A percentile compares a stretch with the other conserved stretches of the same genome.
These are phyloP conservation scores for Eimeria falciformis DNA, from an alignment of 169 alveolate species.

Conservation along the genomic window DNA sequence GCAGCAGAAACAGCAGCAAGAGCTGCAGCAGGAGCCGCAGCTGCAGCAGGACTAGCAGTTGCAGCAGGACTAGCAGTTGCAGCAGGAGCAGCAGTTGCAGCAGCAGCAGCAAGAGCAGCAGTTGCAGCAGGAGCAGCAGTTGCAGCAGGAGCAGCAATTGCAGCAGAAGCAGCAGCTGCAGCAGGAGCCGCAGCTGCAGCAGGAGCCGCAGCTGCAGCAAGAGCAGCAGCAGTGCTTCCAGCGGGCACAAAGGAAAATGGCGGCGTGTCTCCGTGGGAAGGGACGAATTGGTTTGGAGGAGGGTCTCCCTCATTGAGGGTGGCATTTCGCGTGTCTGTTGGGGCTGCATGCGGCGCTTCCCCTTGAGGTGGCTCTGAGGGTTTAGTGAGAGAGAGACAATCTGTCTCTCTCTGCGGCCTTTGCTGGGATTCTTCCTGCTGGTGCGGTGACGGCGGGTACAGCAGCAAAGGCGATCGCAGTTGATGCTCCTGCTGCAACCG, in stretches of 20 bases:
- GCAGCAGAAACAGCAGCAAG: background rate
- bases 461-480: slow-evolving; percentile 54
- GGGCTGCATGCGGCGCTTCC: no score
- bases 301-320: no score
- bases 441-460: slow-evolving; percentile 38
- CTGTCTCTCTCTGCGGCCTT: no score
- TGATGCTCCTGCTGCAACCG: slow-evolving; percentile 59
- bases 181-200: background rate
- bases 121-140: slow-evolving; percentile 33
- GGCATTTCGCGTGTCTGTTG: no score
- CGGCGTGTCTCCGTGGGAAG: no score
- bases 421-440: slow-evolving; percentile 45
- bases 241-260: no score
- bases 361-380: no score
- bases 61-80: background rate
- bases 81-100: background rate
- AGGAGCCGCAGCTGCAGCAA: background rate
- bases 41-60: background rate
- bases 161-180: background rate
- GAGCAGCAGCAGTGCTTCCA: background rate
- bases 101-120: background rate
- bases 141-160: slow-evolving; percentile 21
- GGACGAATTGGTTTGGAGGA: no score
- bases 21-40: background rate
- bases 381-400: no score